A percentile compares a stretch with the other conserved stretches of the same genome.
phyloP scores from a whole-genome alignment of 2,329 filamentous ascomycete species.

The Cercospora berteroae region DNA sequence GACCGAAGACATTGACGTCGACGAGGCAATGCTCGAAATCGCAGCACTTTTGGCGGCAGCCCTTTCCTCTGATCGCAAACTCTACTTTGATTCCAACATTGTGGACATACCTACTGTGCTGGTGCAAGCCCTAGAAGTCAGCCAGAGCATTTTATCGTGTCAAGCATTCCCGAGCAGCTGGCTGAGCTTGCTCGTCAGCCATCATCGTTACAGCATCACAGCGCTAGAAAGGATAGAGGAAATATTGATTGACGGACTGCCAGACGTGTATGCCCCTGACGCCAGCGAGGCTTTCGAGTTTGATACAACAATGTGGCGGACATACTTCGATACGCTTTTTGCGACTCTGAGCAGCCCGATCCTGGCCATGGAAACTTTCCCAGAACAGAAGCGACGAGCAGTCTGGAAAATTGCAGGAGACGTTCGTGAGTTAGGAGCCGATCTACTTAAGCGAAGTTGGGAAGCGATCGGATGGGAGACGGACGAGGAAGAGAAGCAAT shows the following conservation, averaged over 20 bases:
- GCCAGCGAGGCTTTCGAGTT: constrained; percentile 55
- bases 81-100: constrained; percentile 42
- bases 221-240: constrained; percentile 78
- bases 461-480: constrained; percentile 97
- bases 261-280: constrained; percentile 86
- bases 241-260: constrained; percentile 77
- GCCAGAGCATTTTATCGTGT: constrained; percentile 84
- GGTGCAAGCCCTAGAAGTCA: constrained; percentile 75
- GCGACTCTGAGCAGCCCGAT: constrained; percentile 86
- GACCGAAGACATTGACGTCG: constrained; percentile 50
- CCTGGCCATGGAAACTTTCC: constrained; percentile 89
- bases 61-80: constrained; percentile 30
- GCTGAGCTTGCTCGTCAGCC: constrained; percentile 80
- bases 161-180: constrained; percentile 86
- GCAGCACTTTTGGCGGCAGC: constrained; percentile 77
- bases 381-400: constrained; percentile 90
- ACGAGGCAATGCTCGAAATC: constrained; percentile 85
- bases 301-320: constrained; percentile 89
- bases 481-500: constrained; percentile 69
- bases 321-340: constrained; percentile 85
- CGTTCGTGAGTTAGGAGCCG: constrained; percentile 85
- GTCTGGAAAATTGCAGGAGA: constrained; percentile 99
- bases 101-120: constrained; percentile 73
- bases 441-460: constrained; percentile 81
- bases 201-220: constrained; percentile 67